Percentiles rank a stretch among this genome's conserved stretches.
Conservation (phyloP, 1,139 yeast species). For the Spathaspora sp. region DNA sequence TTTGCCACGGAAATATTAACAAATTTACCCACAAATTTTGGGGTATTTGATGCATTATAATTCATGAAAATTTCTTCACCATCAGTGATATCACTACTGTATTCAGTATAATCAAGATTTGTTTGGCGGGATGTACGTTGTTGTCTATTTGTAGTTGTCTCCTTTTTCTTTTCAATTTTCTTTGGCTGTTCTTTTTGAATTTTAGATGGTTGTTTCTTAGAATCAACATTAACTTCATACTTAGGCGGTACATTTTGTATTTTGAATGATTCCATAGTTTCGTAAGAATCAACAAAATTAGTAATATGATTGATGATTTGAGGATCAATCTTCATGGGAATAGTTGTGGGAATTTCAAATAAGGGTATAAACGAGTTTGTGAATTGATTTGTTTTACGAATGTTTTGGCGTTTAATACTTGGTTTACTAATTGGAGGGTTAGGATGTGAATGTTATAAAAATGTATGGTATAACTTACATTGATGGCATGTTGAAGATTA, state of each 20-base stretch:
- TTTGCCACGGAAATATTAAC: conserved; percentile 11
- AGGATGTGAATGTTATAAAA: not conserved
- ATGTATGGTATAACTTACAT: not conserved
- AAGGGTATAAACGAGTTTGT: conserved; percentile 4
- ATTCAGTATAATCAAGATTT: not conserved
- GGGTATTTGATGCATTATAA: conserved; percentile 18
- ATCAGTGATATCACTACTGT: not conserved
- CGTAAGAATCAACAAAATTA: not conserved
- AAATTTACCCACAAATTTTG: conserved; percentile 17
- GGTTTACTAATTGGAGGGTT: conserved; percentile 7
- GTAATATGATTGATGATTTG: not conserved
- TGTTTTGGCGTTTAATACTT: conserved; percentile 6
- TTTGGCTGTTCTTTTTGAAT: not conserved
- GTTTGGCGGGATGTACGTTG: not conserved
- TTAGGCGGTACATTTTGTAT: not conserved
- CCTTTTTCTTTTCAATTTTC: not conserved
- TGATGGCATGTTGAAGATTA: not conserved
- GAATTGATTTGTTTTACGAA: conserved; percentile 4
- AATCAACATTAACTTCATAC: no score
- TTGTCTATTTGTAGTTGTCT: not conserved
- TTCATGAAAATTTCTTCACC: conserved; percentile 9
- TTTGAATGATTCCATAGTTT: not conserved
- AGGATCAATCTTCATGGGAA: not conserved
- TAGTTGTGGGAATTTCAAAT: not conserved
- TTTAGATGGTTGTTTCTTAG: not conserved